phyloP scores from a whole-genome alignment of 2,329 filamentous ascomycete genomes.

The Emergomyces orientalis region DNA sequence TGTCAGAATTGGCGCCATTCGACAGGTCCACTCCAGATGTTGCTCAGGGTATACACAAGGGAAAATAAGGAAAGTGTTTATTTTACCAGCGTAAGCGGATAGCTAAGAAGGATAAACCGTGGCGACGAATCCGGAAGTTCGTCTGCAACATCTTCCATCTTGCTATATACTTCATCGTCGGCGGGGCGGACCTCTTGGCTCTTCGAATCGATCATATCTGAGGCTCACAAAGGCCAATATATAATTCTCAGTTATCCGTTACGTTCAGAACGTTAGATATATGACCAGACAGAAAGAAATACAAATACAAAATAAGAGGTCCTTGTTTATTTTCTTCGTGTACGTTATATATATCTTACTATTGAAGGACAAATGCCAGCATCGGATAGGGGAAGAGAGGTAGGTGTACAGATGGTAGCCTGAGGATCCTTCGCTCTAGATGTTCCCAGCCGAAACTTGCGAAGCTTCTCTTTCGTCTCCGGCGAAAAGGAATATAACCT shows the following conservation, averaged over 20 bases:
- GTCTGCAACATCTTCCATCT: conserved; percentile 70
- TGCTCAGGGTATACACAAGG: neutral
- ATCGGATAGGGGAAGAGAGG: conserved; percentile 27
- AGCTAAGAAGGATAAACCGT: conserved; percentile 80
- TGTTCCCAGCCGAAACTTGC: conserved; percentile 88
- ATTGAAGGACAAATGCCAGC: neutral
- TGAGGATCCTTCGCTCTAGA: conserved; percentile 78
- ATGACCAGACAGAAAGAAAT: neutral
- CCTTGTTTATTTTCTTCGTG: neutral
- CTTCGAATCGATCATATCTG: conserved; percentile 83
- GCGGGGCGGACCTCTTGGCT: conserved; percentile 82
- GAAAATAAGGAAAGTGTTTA: neutral
- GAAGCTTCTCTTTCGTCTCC: conserved; percentile 79
- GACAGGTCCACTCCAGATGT: neutral
- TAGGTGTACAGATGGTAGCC: conserved; percentile 74
- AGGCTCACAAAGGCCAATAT: conserved; percentile 12
- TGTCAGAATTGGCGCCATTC: neutral
- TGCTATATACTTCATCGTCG: conserved; percentile 70
- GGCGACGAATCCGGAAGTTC: conserved; percentile 89
- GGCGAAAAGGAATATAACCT: conserved; percentile 86
- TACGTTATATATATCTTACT: neutral
- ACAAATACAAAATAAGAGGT: neutral
- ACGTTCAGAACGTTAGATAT: neutral
- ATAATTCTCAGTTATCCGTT: conserved; percentile 16
- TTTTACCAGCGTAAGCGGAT: conserved; percentile 72